These are phyloP conservation scores for Phaffia rhodozyma DNA, from an alignment of 1,284 basidiomycete genomes.

Conservation along the genomic window DNA sequence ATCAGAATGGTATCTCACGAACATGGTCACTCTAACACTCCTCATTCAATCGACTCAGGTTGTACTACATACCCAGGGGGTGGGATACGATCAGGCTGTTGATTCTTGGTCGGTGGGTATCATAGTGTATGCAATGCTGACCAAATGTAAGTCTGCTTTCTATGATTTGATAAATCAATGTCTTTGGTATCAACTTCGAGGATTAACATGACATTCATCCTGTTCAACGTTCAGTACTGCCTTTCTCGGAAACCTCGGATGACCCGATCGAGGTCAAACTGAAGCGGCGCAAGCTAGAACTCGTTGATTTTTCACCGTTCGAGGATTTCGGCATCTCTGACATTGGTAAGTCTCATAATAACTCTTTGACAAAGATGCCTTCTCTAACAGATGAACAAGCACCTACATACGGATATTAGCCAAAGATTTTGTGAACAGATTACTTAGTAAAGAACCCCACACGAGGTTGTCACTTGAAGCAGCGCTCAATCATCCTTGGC, in stretches of 20 bases:
- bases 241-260: slow-evolving; percentile 16
- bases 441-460: slow-evolving; percentile 45
- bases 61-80: slow-evolving; percentile 47
- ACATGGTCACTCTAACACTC: slow-evolving; percentile 10
- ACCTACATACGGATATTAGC: slow-evolving; percentile 33
- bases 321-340: slow-evolving; percentile 33
- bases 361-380: no score
- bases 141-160: slow-evolving; percentile 25
- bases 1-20: not conserved
- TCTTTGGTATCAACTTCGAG: not conserved
- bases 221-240: slow-evolving; percentile 7
- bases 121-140: slow-evolving; percentile 55
- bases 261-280: slow-evolving; percentile 36
- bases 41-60: slow-evolving; percentile 74
- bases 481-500: slow-evolving; percentile 55
- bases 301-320: slow-evolving; percentile 51
- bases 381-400: slow-evolving; percentile 32
- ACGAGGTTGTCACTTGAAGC: slow-evolving; percentile 47
- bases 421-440: slow-evolving; percentile 40
- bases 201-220: not conserved
- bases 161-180: slow-evolving; percentile 13
- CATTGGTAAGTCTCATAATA: slow-evolving; percentile 31
- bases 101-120: slow-evolving; percentile 91
- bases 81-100: slow-evolving; percentile 69
- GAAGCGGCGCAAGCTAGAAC: slow-evolving; percentile 45